Evolutionary conservation across 169 alveolate genomes (phyloP).

Genomic region (Babesia sp.): DNA sequence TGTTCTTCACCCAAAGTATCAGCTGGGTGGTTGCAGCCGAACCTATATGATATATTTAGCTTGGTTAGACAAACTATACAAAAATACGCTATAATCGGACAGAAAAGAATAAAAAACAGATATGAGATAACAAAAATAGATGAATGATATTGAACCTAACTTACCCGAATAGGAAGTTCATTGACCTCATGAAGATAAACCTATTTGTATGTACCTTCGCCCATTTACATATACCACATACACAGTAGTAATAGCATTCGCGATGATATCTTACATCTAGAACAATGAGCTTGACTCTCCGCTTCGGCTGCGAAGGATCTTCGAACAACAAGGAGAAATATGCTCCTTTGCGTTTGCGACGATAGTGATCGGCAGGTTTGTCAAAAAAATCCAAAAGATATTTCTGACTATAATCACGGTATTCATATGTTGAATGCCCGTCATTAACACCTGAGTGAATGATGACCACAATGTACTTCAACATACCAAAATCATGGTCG

Average conservation of each 20-base stretch:
- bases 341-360: slow-evolving; percentile 80
- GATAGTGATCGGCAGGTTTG: slow-evolving; percentile 75
- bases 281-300: slow-evolving; percentile 75
- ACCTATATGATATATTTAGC: too few relatives aligned
- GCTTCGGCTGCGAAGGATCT: slow-evolving; percentile 75
- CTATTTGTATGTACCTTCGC: slow-evolving; percentile 1
- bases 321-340: slow-evolving; percentile 76
- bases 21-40: slow-evolving; percentile 76
- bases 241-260: slow-evolving; percentile 71
- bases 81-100: not conserved
- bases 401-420: slow-evolving; percentile 71
- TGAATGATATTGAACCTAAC: not conserved
- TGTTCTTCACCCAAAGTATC: slow-evolving; percentile 87
- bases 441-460: slow-evolving; percentile 65
- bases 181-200: slow-evolving; percentile 34
- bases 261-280: slow-evolving; percentile 81
- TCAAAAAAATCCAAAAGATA: slow-evolving; percentile 73
- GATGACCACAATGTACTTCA: not conserved
- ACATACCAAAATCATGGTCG: slow-evolving; percentile 83
- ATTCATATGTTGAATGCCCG: slow-evolving; percentile 70
- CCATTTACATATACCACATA: slow-evolving; percentile 61
- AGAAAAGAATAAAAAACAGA: not conserved
- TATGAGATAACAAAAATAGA: not conserved
- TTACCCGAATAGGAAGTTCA: slow-evolving; percentile 69
- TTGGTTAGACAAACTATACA: too few relatives aligned